Percentiles rank a stretch among this genome's conserved stretches.
Conservation (phyloP, 306 rosid genomes). For the Vachellia collinsii region DNA sequence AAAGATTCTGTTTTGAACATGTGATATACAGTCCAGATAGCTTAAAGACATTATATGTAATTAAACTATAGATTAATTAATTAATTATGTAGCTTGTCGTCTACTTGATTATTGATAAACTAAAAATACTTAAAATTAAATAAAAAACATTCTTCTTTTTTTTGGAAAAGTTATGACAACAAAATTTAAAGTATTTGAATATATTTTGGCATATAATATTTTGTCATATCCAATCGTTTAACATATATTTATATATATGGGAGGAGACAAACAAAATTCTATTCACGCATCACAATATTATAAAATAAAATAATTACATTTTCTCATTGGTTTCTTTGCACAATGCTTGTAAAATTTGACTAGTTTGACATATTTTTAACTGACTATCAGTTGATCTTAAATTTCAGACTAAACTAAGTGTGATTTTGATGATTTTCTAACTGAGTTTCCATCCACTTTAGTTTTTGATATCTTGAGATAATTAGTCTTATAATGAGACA, state of each 20-base stretch:
- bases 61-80: neutral
- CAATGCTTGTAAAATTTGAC: too few species aligned
- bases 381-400: too few species aligned
- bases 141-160: neutral
- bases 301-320: too few species aligned
- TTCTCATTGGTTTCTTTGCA: too few species aligned
- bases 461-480: too few species aligned
- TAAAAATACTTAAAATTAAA: neutral
- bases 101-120: neutral
- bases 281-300: too few species aligned
- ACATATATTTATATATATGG: neutral
- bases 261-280: neutral
- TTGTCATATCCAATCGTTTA: neutral
- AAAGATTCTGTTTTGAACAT: conserved; percentile 18
- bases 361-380: too few species aligned
- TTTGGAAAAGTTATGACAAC: neutral
- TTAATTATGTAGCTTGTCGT: neutral
- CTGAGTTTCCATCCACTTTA: too few species aligned
- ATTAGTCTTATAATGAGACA: too few species aligned
- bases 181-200: neutral
- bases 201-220: neutral
- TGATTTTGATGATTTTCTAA: too few species aligned
- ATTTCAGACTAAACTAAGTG: too few species aligned
- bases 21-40: conserved; percentile 44
- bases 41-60: conserved; percentile 54